phyloP scores from a whole-genome alignment of 148 eudicot species.

The Spergularia bocconei region DNA sequence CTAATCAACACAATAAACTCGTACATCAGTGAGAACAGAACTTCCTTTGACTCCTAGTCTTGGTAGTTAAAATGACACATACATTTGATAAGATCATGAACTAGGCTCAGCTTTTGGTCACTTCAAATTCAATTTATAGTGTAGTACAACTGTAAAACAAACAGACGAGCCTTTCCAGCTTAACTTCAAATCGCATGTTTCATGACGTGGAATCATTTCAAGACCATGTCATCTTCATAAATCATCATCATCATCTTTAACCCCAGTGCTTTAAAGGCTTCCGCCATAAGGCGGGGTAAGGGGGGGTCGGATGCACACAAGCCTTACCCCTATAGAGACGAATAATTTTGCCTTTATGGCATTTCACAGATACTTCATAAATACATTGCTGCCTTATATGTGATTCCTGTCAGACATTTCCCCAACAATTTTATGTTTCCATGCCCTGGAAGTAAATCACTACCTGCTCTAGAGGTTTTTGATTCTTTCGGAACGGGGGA shows the following conservation, averaged over 20 bases:
- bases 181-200: background rate
- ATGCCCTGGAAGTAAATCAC: background rate
- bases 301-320: too few relatives aligned
- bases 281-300: too few relatives aligned
- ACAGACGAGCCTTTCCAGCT: background rate
- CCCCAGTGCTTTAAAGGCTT: too few relatives aligned
- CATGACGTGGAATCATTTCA: background rate
- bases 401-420: background rate
- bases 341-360: background rate
- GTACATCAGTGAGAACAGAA: slow-evolving; percentile 1
- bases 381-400: background rate
- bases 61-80: background rate
- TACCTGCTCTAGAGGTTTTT: background rate
- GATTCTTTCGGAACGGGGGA: background rate
- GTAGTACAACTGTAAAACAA: background rate
- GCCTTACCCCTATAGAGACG: background rate
- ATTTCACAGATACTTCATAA: background rate
- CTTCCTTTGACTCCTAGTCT: slow-evolving; percentile 4
- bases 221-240: background rate
- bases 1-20: background rate
- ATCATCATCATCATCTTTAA: too few relatives aligned
- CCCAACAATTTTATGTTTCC: background rate
- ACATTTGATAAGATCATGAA: background rate
- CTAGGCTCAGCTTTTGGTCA: background rate
- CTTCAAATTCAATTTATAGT: background rate